Base-by-base conservation (phyloP, 176 grass and related monocot species). In the Triticum timopheevii region DNA sequence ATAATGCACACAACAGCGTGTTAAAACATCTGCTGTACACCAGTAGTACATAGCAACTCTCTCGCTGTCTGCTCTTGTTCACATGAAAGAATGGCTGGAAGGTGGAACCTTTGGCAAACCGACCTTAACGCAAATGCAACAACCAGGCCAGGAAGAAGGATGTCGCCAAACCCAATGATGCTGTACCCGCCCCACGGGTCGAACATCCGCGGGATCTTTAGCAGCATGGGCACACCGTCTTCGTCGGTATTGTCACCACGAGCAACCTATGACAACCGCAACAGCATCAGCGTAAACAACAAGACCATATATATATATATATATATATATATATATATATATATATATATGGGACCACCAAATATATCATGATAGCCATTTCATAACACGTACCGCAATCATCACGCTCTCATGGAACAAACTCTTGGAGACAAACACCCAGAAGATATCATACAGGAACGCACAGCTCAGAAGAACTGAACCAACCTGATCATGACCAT, bases 361-460 rank as follows among this genome's bases (percentile, higher is more conserved):
- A 63, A 33, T 72, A 73, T 73, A 73, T 40, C 12, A 76, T 7
- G 61, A 56, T 10, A 20, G 22, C 23, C 3, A 22, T 27, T 77
- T 63, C 28, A 81, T 16, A 58, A 88, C 28, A 84, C 93, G 63
- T 89, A 98, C 96, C 69, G 95, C 96, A 58, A 98, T 98, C 96
- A 98, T 98, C 56, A 98, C 96, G 68, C 96, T 98, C 83, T 98
- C 96, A 80, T 94, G 96, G 64, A 98, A 98, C 96, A 84, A 91
- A 69, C 90, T 92, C 86, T 98, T 95, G 58, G 96, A 98, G 82
- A 95, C 27, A 27, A 98, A 98, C 40, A 98, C 96, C 93, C 96
- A 98, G 83, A 98, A 98, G 70, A 98, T 98, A 49, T 98, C 96
- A 72, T 98, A 98, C 78, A 98, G 81, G 89, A 98, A 98, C 25